A percentile compares a stretch with the other conserved stretches of the same genome.
These are phyloP conservation scores for Endogone sp. DNA, from an alignment of 192 early-diverging fungal genomes.

Conservation along the genomic window DNA sequence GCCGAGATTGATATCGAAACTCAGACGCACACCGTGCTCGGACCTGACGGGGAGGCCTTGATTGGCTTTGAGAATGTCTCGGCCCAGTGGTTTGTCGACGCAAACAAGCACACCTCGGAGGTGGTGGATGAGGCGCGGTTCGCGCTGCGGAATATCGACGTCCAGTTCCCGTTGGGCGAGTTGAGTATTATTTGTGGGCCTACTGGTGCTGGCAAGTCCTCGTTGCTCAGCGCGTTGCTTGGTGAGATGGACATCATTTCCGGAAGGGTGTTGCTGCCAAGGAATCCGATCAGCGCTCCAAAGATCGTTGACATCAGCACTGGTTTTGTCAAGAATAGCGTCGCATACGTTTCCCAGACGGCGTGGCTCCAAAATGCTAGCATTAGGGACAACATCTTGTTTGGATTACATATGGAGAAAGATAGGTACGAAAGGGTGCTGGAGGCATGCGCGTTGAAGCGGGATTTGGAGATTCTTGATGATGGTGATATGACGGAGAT, in stretches of 20 bases:
- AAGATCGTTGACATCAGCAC: constrained; percentile 15
- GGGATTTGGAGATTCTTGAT: constrained; percentile 69
- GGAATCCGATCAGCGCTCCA: constrained; percentile 18
- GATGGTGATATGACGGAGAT: constrained; percentile 85
- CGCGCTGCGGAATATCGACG: constrained; percentile 47
- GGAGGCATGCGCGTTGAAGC: constrained; percentile 68
- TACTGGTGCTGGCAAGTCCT: constrained; percentile 78
- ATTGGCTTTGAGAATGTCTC: constrained; percentile 37
- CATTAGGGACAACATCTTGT: constrained; percentile 71
- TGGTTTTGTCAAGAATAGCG: constrained; percentile 24
- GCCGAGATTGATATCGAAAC: constrained; percentile 40
- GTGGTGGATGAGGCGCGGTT: constrained; percentile 33
- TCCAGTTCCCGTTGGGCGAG: constrained; percentile 55
- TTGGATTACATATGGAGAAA: constrained; percentile 60
- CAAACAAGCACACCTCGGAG: not conserved
- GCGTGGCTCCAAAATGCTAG: constrained; percentile 72
- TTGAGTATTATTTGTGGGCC: constrained; percentile 69
- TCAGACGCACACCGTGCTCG: constrained; percentile 3
- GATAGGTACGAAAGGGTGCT: constrained; percentile 52
- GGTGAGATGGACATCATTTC: constrained; percentile 65
- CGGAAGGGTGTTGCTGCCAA: constrained; percentile 25
- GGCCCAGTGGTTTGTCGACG: constrained; percentile 29
- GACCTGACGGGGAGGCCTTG: constrained; percentile 6
- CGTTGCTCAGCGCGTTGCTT: constrained; percentile 65
- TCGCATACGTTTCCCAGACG: constrained; percentile 76